Evolutionary conservation across 225 moss, liverwort and hornwort species (phyloP), one percentile per base, ranked within the genome.

Genomic region (Climacium dendroides): DNA sequence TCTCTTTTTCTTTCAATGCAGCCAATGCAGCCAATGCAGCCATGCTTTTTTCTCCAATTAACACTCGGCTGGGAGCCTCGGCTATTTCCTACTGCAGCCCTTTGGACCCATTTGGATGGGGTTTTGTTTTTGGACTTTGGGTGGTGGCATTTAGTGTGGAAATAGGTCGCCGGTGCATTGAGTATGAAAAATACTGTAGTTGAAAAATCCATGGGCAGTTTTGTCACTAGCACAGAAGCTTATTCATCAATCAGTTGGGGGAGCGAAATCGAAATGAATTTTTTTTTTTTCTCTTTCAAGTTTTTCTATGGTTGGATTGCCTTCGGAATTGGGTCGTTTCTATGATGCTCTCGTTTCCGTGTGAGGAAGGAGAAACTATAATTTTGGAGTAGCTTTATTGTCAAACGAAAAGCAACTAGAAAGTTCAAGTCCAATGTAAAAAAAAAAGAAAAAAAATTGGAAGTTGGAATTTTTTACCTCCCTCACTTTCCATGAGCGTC

Each of bases 401-500:
- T 0, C 24, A 7, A 37, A 77, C 0, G 0, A 37, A 25, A 77
- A 55, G 77, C n/a, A 55, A 25, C 25, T 55, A 11, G 37, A 26
- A 77, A 77, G 37, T 15, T 37, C 16, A 77, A 54, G 16, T 77
- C 0, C 0, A 10, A 25, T 55, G 9, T 37, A n/a, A 4, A 15
- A 25, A 39, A 76, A 25, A 9, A 25, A 48, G 45, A 3, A n/a
- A n/a, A n/a, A n/a, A n/a, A n/a, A n/a, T n/a, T n/a, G n/a, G n/a
- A n/a, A n/a, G n/a, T n/a, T n/a, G n/a, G n/a, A n/a, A n/a, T n/a
- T n/a, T n/a, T n/a, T n/a, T n/a, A 1, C 3, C 3, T 13, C 34
- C 4, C 2, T 35, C 0, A 1, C 13, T 75, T 52, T 75, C 9
- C 5, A 14, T 0, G 1, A 52, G 22, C 0, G 1, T 52, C 9